Evolutionary conservation across 768 basidiomycete genomes (phyloP), one percentile per base, ranked within the genome.

Genomic region (Lyophyllum decastes): DNA sequence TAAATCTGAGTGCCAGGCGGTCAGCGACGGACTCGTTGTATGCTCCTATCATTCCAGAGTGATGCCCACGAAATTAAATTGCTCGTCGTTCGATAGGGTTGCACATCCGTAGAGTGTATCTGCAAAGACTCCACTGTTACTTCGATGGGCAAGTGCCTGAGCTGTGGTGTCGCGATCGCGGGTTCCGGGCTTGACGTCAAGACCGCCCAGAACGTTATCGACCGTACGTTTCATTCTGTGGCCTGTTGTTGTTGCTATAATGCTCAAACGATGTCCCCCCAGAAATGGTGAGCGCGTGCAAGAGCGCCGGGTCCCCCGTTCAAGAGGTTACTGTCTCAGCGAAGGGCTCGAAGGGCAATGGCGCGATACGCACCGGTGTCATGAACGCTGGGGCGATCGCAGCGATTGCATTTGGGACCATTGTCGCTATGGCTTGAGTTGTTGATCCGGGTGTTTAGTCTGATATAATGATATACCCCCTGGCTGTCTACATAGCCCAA

Each of bases 121-220:
- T 61, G 60, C 53, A 54, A 51, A 12, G 52, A 61, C 21, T 34
- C 48, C 21, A 35, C 34, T 7, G 46, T 55, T 7, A 21, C 48
- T 4, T 26, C 17, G 1, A 25, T 61, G 40, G 48, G 52, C 24
- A 24, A 50, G 26, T 61, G 60, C 40, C 35, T 61, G 26, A 38
- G 45, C 55, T 61, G 60, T 51, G 55, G 52, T 40, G 55, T 57
- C 38, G 33, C 30, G 8, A 44, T 54, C n/a, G 25, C 26, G 21
- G 48, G 45, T 25, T 45, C 41, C 33, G 60, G 60, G 8, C 5
- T 61, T 14, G 26, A 54, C 38, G 22, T 41, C 26, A 9, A 40
- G 10, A 55, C 48, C 34, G 60, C 47, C 14, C 60, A 61, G 41
- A 27, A 24, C 21, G 47, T 50, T 35, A 43, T 61, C 25, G 52